Conservation (phyloP, 164 flowering plant genomes). For the Macadamia tetraphylla region DNA sequence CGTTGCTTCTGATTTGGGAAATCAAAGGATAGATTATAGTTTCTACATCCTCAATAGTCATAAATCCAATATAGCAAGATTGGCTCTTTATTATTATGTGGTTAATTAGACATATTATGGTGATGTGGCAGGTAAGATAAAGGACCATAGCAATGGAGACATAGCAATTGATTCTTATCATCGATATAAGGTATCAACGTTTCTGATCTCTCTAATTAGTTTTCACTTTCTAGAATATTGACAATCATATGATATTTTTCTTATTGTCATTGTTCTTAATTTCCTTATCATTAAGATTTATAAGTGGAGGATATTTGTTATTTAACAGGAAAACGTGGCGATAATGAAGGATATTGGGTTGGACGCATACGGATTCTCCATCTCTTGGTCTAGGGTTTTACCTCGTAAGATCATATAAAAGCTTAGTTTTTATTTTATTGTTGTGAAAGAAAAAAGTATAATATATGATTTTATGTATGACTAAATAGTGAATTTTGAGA, state of each 20-base stretch:
- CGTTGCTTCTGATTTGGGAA: too few species aligned
- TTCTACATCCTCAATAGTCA: background rate
- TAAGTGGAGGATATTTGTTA: too few species aligned
- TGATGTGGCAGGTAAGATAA: slow-evolving; percentile 19
- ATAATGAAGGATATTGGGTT: slow-evolving; percentile 17
- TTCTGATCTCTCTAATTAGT: background rate
- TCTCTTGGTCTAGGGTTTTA: slow-evolving; percentile 22
- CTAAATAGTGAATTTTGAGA: too few species aligned
- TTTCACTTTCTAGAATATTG: too few species aligned
- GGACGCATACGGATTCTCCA: slow-evolving; percentile 22
- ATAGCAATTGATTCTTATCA: slow-evolving; percentile 33
- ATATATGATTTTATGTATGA: too few species aligned
- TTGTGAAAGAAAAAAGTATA: too few species aligned
- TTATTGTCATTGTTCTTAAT: too few species aligned
- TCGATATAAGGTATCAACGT: slow-evolving; percentile 27
- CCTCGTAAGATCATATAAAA: slow-evolving; percentile 10
- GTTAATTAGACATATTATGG: background rate
- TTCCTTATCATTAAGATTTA: too few species aligned
- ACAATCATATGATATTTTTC: too few species aligned
- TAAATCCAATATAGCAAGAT: too few species aligned
- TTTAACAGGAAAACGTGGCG: slow-evolving; percentile 18
- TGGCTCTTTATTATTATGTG: background rate
- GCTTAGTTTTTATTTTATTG: too few species aligned
- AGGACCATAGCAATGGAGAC: slow-evolving; percentile 25
- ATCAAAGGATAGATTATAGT: too few species aligned